Percentiles rank a stretch among this genome's conserved stretches.
Conservation (phyloP, 2,329 filamentous ascomycete species). For the Fusarium sp. region DNA sequence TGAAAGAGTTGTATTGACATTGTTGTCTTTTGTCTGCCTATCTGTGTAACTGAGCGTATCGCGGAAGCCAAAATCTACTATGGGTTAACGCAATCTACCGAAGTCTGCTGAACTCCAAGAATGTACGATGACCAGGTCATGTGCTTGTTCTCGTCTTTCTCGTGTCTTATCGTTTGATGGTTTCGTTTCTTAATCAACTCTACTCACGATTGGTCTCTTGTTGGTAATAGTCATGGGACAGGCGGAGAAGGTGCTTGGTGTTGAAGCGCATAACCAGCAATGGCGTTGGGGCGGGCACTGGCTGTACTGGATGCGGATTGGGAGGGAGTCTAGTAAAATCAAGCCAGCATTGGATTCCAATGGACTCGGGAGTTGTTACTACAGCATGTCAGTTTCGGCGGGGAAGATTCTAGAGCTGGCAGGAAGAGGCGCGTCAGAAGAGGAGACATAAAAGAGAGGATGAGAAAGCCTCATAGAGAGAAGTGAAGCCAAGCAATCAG, state of each 20-base stretch:
- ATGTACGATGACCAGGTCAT: background rate
- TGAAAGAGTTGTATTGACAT: slow-evolving; percentile 19
- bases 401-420: background rate
- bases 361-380: background rate
- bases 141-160: background rate
- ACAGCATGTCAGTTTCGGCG: background rate
- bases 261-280: slow-evolving; percentile 14
- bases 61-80: slow-evolving; percentile 23
- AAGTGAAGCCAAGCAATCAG: slow-evolving; percentile 4
- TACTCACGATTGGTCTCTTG: slow-evolving; percentile 9
- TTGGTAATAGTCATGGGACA: background rate
- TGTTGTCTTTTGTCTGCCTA: slow-evolving; percentile 19
- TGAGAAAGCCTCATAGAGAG: background rate
- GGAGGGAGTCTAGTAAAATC: slow-evolving; percentile 1
- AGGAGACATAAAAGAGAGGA: background rate
- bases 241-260: slow-evolving; percentile 2
- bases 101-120: background rate
- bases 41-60: slow-evolving; percentile 24
- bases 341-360: background rate
- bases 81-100: slow-evolving; percentile 4
- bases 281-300: background rate
- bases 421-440: background rate
- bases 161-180: background rate
- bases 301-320: background rate
- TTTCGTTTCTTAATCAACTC: slow-evolving; percentile 1